Conservation (phyloP, 106 monocot genomes). For the Chionographis japonica region DNA sequence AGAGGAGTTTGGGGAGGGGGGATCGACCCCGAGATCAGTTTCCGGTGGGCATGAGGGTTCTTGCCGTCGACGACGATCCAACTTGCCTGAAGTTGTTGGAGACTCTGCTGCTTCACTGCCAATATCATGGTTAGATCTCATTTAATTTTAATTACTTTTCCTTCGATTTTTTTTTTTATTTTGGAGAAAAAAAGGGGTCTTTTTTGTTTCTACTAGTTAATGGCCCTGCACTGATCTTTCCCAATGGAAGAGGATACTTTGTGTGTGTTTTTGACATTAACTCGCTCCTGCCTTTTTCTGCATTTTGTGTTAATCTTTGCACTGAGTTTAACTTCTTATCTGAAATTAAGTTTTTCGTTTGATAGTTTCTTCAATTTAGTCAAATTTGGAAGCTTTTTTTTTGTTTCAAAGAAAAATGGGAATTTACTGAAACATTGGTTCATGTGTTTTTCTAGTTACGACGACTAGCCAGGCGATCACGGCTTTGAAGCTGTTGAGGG, state of each 20-base stretch:
- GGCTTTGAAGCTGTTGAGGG: slow-evolving; percentile 16
- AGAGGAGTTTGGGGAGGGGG: neutral
- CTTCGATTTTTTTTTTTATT: neutral
- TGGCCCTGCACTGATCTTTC: no score
- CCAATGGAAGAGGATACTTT: no score
- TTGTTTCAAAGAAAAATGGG: neutral
- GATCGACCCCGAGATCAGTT: slow-evolving; percentile 2
- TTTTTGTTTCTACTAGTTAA: no score
- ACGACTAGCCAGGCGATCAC: slow-evolving; percentile 1
- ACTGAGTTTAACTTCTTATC: no score
- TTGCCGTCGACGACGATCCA: slow-evolving; percentile 27
- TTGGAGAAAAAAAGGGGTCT: neutral
- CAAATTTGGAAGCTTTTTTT: neutral
- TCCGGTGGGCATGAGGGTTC: slow-evolving; percentile 23
- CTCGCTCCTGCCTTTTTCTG: no score
- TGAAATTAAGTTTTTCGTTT: neutral
- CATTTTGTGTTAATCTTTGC: no score
- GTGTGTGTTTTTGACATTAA: no score
- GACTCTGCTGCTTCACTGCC: slow-evolving; percentile 11
- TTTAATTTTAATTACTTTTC: neutral
- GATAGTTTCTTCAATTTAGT: no score
- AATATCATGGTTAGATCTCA: slow-evolving; percentile 16
- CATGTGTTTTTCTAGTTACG: slow-evolving; percentile 10
- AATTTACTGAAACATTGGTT: neutral
- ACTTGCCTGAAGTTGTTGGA: slow-evolving; percentile 19